Evolutionary conservation across 257 asterid genomes (phyloP).

Genomic region (Solanum sitiens): DNA sequence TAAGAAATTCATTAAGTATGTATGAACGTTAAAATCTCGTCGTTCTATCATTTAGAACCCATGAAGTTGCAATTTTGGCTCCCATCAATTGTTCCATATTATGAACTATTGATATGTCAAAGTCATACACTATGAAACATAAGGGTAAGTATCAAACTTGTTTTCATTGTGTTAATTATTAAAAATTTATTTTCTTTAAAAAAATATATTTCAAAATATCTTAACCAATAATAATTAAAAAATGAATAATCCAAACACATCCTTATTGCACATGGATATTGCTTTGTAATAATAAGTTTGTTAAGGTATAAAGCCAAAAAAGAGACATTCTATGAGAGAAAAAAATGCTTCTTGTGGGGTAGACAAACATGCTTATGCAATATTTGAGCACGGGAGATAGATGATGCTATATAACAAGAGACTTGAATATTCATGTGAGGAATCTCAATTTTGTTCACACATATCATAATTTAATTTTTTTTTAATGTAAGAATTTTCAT

Average conservation of each 20-base stretch:
- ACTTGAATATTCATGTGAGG: not conserved
- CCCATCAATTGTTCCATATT: too few relatives aligned
- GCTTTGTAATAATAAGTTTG: not conserved
- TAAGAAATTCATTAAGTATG: not conserved
- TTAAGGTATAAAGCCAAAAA: not conserved
- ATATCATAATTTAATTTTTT: not conserved
- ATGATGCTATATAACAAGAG: not conserved
- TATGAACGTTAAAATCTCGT: not conserved
- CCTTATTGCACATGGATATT: not conserved
- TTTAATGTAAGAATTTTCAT: not conserved
- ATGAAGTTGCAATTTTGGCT: not conserved
- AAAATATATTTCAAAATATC: not conserved
- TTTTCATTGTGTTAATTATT: not conserved
- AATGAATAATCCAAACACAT: not conserved
- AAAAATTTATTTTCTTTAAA: not conserved
- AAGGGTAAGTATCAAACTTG: not conserved
- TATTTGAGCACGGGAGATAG: slow-evolving; percentile 1
- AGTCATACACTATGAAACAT: not conserved
- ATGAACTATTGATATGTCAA: not conserved
- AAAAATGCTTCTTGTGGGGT: not conserved
- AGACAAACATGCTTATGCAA: not conserved
- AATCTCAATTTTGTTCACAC: not conserved
- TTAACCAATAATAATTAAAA: not conserved
- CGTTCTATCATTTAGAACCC: not conserved
- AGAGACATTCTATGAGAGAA: not conserved